Evolutionary conservation across 352 stramenopile species (phyloP), one percentile per base, ranked within the genome.

Genomic region (Pythium monospermum): DNA sequence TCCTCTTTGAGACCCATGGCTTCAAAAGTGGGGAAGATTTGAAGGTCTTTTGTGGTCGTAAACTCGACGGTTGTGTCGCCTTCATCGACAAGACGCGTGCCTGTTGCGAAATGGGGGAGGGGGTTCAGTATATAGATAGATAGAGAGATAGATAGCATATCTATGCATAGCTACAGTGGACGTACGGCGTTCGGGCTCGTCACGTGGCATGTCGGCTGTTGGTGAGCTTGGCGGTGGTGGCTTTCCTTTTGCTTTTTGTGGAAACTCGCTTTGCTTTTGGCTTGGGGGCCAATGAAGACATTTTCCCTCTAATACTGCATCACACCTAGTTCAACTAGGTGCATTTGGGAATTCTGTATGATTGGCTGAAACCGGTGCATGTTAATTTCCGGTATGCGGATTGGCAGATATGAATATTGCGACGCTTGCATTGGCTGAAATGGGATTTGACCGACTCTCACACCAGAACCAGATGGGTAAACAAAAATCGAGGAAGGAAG

Each of bases 1-100:
- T 97, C 85, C 53, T 97, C 86, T 48, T 96, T 97, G 38, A 97
- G 71, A 13, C 76, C 83, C 83, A 98, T 95, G 23, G 67, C 73
- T 39, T 98, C 88, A 60, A 98, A 97, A 11, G 71, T 93, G n/a
- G 79, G 60, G 50, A 71, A 89, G 37, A 94, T 67, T 19, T 93
- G 76, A 46, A 96, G 81, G 58, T 95, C 84, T 43, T 87, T 88
- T n/a, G 85, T 92, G 35, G 89, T 92, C 35, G 88, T 96, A 56
- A 96, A 96, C 69, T 96, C 88, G 37, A 96, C 73, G 35, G 83
- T 68, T 19, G 89, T 80, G 41, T 77, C 67, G 38, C 77, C 71
- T 45, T 87, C 76, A 50, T 91, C 77, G 26, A 84, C 65, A 15
- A 87, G 64, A 28, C 80, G 73, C 45, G 72, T 73, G 51, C 71